A percentile compares a stretch with the other conserved stretches of the same genome.
Evolutionary conservation across 176 grass and related monocot genomes (phyloP).

Genomic region (Paspalum notatum): DNA sequence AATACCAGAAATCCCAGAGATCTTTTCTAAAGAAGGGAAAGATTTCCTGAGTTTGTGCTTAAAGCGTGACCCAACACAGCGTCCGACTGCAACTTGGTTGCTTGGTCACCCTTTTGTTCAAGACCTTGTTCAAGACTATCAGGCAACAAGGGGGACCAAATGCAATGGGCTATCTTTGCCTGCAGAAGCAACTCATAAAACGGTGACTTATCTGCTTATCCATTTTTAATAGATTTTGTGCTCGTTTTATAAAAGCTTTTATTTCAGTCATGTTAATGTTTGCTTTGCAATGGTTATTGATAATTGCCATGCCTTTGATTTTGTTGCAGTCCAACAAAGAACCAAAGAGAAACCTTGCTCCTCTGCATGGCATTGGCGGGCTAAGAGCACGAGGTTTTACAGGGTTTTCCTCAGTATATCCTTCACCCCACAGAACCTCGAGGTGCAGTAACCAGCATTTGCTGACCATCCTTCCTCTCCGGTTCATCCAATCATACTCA

Average conservation of each 20-base stretch:
- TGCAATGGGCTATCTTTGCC: constrained; percentile 41
- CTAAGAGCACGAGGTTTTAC: constrained; percentile 39
- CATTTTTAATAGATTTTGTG: background rate
- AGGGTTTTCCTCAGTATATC: constrained; percentile 50
- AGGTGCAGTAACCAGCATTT: constrained; percentile 11
- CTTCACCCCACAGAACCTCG: constrained; percentile 48
- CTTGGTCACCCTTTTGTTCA: constrained; percentile 91
- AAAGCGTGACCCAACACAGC: constrained; percentile 70
- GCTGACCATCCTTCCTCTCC: background rate
- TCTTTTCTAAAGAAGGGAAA: constrained; percentile 76
- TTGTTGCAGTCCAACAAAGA: constrained; percentile 55
- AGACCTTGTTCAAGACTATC: constrained; percentile 88
- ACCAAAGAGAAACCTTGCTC: constrained; percentile 55
- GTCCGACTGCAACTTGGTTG: constrained; percentile 66
- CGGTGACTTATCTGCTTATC: constrained; percentile 6
- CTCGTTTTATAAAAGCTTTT: background rate
- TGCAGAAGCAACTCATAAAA: constrained; percentile 31
- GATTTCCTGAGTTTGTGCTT: constrained; percentile 80
- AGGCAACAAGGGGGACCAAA: constrained; percentile 47
- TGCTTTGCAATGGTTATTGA: background rate
- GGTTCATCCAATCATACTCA: background rate
- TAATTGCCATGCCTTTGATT: background rate
- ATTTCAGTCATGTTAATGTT: background rate
- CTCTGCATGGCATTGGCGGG: constrained; percentile 61
- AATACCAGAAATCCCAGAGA: constrained; percentile 84